Conservation (phyloP, 495 filamentous ascomycete genomes). For the Lasiosphaeriaceae sp. region DNA sequence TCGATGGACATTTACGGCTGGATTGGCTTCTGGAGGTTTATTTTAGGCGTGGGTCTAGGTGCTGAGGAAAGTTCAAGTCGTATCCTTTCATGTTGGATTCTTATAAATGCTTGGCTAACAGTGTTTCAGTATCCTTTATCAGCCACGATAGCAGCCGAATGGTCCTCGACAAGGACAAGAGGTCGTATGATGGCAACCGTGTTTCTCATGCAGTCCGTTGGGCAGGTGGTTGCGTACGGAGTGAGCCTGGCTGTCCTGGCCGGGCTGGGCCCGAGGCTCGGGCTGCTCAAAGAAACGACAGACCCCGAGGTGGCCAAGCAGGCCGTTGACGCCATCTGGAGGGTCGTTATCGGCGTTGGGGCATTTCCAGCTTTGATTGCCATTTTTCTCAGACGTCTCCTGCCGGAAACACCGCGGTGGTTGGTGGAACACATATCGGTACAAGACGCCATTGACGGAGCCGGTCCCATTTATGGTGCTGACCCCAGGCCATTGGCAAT, state of each 20-base stretch:
- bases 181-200: conserved; percentile 64
- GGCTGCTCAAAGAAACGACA: conserved; percentile 19
- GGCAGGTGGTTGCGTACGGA: conserved; percentile 52
- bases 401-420: conserved; percentile 60
- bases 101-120: too few relatives aligned
- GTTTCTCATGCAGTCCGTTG: conserved; percentile 64
- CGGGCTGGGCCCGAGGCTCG: too few relatives aligned
- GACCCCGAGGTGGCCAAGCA: conserved; percentile 45
- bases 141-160: conserved; percentile 61
- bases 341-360: conserved; percentile 57
- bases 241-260: conserved; percentile 48
- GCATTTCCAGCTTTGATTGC: conserved; percentile 58
- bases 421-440: conserved; percentile 21
- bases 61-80: conserved; percentile 25
- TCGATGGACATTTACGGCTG: conserved; percentile 54
- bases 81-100: too few relatives aligned
- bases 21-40: conserved; percentile 56
- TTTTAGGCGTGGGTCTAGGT: conserved; percentile 52
- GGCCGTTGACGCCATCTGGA: conserved; percentile 49
- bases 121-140: conserved; percentile 29
- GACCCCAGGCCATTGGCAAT: background rate
- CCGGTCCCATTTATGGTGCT: conserved; percentile 31
- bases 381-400: conserved; percentile 53
- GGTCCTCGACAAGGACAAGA: conserved; percentile 54
- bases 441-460: conserved; percentile 17